Evolutionary conservation across 2,329 filamentous ascomycete species (phyloP).

Genomic region (Dactylellina leptospora): DNA sequence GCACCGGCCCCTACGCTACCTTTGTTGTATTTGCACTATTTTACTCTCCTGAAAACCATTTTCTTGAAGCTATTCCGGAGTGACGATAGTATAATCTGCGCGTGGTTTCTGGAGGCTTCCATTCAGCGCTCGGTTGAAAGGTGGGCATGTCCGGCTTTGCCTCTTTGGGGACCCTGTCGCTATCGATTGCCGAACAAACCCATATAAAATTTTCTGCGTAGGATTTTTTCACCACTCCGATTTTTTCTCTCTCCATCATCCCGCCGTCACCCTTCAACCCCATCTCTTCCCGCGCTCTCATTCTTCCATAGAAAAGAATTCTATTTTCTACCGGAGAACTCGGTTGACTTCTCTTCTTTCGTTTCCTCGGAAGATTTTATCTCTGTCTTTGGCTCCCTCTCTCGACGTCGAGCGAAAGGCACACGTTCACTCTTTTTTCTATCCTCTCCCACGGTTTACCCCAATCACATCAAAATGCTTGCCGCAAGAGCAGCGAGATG

Average conservation of each 20-base stretch:
- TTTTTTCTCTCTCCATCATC: conserved; percentile 39
- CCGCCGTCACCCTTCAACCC: conserved; percentile 33
- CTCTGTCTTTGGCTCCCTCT: not conserved
- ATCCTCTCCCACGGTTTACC: conserved; percentile 1
- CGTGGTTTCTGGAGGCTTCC: conserved; percentile 50
- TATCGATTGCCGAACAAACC: conserved; percentile 50
- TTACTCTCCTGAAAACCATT: too few relatives aligned
- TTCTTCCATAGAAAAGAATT: conserved; percentile 14
- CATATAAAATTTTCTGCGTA: conserved; percentile 53
- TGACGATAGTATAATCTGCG: not conserved
- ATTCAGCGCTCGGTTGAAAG: conserved; percentile 39
- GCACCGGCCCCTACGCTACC: too few relatives aligned
- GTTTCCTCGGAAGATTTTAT: conserved; percentile 18
- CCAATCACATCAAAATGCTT: conserved; percentile 45
- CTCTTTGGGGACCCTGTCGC: conserved; percentile 18
- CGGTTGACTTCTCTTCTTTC: conserved; percentile 8
- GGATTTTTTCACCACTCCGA: conserved; percentile 45
- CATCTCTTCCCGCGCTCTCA: conserved; percentile 22
- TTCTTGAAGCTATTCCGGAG: not conserved
- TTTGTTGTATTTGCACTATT: too few relatives aligned
- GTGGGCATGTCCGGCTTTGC: conserved; percentile 40
- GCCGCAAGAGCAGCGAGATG: conserved; percentile 53
- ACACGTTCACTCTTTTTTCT: not conserved
- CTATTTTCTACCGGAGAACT: conserved; percentile 27
- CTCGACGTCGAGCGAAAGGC: conserved; percentile 14